Base-by-base conservation (phyloP, 176 grass and related monocot genomes). In the Rhynchospora tenuis region DNA sequence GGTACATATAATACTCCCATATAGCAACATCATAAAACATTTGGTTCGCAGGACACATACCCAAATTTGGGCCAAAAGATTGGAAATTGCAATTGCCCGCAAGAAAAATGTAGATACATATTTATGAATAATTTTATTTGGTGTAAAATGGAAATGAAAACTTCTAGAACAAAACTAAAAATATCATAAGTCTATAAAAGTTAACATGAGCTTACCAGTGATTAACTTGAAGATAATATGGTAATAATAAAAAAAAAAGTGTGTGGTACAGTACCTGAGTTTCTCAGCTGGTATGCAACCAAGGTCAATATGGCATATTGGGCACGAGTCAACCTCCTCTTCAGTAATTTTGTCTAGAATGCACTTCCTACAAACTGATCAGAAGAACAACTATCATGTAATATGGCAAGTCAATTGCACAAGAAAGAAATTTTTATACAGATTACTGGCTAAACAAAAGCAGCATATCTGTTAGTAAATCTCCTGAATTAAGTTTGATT, bases 361-460 rank as follows among this genome's bases (percentile, higher is more conserved):
- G 65, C 97, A 99, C 44, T 88, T 89, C 91, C 84, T 84, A 51
- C 97, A 99, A 91, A 99, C 97, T 99, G 90, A 77, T 56, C 48
- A 55, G 50, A 56, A 50, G 23, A 75, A 75, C 12, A 48, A 82
- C 64, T 82, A 66, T 82, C 43, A 50, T 7, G 45, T 28, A 54
- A 75, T 29, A 27, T 16, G 23, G 23, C 72, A 75, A 75, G 14
- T 28, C 27, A 19, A 29, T 50, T 7, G 26, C 50, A 73, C 7
- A 77, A 54, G 54, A 3, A 14, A 26, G 17, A 33, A 11, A 75
- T 75, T 75, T 75, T 38, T 28, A 73, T 29, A 28, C 16, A 75
- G 3, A 24, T 11, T 3, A 29, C 5, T 26, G 22, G 19, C 67
- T 38, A 1, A 17, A 42, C 33, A 15, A 68, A 19, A 31, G 69